Base-by-base conservation (phyloP, 2,329 filamentous ascomycete genomes). In the Zasmidium cellare region DNA sequence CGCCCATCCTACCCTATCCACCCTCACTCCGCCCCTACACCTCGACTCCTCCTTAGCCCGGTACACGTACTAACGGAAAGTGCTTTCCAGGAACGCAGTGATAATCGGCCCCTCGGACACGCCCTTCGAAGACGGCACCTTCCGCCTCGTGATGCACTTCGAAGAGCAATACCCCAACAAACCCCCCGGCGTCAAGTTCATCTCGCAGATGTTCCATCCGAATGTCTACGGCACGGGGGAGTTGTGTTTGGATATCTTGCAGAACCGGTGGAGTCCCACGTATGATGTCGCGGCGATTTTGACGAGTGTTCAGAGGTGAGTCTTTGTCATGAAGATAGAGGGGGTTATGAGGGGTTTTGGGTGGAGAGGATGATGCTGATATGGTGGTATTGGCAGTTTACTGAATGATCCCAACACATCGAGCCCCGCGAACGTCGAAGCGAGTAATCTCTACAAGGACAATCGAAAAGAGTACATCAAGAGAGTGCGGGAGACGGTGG, bases 161-260 rank as follows among this genome's bases (percentile, higher is more conserved):
- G 94, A 97, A 74, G 94, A 99, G 76, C 92, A 96, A 71, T 99
- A 99, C 70, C 94, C 94, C 25, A 99, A 97, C 79, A 97, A 97
- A 75, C 94, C 94, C 3, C 94, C 94, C 0, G 90, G 92, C 31
- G 94, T 97, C 78, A 97, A 97, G 74, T 99, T 99, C 75, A 96
- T 99, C 74, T 96, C 91, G 76, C 87, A 94, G 75, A 99, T 99
- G 94, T 99, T 99, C 76, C 94, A 99, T 70, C 94, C 94, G 18
- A 99, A 99, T 72, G 94, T 99, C 57, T 99, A 99, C 74, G 92
- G 90, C 53, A 97, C 92, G 0, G 94, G 94, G 61, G 94, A 99
- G 79, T 83, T 99, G 51, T 99, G 94, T 72, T 79, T 99, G 65
- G 94, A 99, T 72, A 99, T 99, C 66, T 77, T 99, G 58, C 94